Conservation (phyloP, 2,329 filamentous ascomycete genomes). For the Sporothrix sp. region DNA sequence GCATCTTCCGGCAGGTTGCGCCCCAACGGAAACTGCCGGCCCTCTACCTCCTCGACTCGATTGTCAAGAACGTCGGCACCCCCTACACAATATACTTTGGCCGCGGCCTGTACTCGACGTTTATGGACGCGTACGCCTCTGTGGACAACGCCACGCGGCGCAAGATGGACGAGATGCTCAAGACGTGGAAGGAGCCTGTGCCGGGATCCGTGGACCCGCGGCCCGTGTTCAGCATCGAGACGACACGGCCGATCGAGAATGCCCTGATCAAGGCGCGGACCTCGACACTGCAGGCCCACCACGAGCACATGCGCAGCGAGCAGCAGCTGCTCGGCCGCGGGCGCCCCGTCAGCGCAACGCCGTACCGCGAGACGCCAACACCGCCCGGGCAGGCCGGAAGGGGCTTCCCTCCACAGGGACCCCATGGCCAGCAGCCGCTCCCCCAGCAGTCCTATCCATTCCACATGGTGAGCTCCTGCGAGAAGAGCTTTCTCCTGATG, state of each 20-base stretch:
- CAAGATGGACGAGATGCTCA: constrained; percentile 94
- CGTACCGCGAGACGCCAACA: constrained; percentile 64
- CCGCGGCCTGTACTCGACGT: constrained; percentile 82
- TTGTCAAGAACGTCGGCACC: constrained; percentile 96
- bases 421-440: constrained; percentile 25
- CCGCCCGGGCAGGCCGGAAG: constrained; percentile 45
- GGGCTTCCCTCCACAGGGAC: constrained; percentile 21
- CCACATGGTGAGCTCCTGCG: constrained; percentile 17
- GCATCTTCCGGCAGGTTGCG: constrained; percentile 51
- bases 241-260: constrained; percentile 86
- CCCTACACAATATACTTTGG: constrained; percentile 95
- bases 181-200: constrained; percentile 96
- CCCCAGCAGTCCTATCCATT: constrained; percentile 24
- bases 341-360: constrained; percentile 34
- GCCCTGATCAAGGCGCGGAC: constrained; percentile 74
- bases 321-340: constrained; percentile 44
- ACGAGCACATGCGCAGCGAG: constrained; percentile 45
- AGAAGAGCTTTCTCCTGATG: background rate
- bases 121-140: constrained; percentile 91
- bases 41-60: constrained; percentile 95
- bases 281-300: constrained; percentile 49
- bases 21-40: constrained; percentile 86
- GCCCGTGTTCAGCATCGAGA: constrained; percentile 80
- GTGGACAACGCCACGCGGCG: constrained; percentile 74
- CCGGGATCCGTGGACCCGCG: constrained; percentile 87